phyloP scores from a whole-genome alignment of 495 filamentous ascomycete species.

The Aspergillus indologenus region DNA sequence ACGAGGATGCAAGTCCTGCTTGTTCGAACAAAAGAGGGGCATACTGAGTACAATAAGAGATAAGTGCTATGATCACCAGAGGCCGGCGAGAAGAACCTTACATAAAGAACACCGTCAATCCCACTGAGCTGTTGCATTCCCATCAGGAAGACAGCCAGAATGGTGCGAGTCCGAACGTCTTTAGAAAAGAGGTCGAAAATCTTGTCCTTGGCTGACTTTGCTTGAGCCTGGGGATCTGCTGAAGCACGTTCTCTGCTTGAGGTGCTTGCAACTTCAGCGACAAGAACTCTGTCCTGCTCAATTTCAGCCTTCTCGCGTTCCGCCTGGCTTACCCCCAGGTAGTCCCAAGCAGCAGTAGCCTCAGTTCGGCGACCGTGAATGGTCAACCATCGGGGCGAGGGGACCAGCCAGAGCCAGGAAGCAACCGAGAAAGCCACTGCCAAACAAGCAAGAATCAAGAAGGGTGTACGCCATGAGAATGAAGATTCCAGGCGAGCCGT shows the following conservation, averaged over 20 bases:
- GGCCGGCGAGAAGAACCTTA: constrained; percentile 24
- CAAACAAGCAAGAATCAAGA: constrained; percentile 42
- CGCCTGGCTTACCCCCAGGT: constrained; percentile 45
- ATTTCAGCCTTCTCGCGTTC: constrained; percentile 51
- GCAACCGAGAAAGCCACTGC: constrained; percentile 37
- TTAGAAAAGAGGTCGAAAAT: constrained; percentile 39
- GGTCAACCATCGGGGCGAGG: constrained; percentile 51
- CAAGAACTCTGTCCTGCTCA: constrained; percentile 18
- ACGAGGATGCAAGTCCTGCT: constrained; percentile 47
- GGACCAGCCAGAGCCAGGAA: constrained; percentile 39
- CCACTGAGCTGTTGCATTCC: constrained; percentile 47
- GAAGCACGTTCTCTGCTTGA: constrained; percentile 2
- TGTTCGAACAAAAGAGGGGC: constrained; percentile 52
- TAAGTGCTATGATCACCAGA: background rate
- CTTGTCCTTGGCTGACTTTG: constrained; percentile 14
- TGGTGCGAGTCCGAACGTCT: constrained; percentile 37
- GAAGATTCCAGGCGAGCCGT: constrained; percentile 47
- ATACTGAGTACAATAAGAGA: constrained; percentile 27
- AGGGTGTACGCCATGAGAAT: constrained; percentile 57
- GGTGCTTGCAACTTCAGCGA: constrained; percentile 3
- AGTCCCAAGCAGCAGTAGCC: constrained; percentile 38
- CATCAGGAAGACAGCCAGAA: constrained; percentile 43
- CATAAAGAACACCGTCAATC: constrained; percentile 51
- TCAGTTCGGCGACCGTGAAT: constrained; percentile 34
- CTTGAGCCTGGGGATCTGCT: constrained; percentile 4